These are phyloP conservation scores for Lanmaoa rubissima DNA, from an alignment of 768 basidiomycete genomes.

Conservation along the genomic window DNA sequence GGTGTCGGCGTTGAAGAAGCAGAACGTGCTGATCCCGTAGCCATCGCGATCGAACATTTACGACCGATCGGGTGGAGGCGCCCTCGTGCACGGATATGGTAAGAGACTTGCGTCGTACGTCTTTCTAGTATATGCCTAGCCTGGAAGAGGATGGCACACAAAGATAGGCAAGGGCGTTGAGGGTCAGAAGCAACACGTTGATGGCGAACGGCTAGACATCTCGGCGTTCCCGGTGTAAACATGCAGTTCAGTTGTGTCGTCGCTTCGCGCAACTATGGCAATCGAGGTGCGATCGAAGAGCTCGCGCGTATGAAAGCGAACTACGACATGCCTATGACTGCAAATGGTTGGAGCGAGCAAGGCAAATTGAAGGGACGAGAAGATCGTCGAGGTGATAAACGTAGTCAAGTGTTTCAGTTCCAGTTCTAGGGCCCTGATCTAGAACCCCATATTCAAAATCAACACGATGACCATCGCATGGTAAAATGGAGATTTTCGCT, in stretches of 20 bases:
- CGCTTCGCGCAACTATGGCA: background rate
- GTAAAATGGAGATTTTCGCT: background rate
- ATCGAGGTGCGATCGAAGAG: constrained; percentile 4
- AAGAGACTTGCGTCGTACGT: constrained; percentile 7
- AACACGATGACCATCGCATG: background rate
- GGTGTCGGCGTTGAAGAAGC: background rate
- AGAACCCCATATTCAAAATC: background rate
- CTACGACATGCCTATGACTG: background rate
- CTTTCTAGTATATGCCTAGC: background rate
- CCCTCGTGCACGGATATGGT: constrained; percentile 1
- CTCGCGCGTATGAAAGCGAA: background rate
- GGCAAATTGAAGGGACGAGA: background rate
- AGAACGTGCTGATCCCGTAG: constrained; percentile 12
- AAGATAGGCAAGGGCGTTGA: constrained; percentile 8
- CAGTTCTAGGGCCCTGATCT: background rate
- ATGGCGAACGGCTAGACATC: background rate
- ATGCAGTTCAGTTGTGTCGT: background rate
- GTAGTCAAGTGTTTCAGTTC: background rate
- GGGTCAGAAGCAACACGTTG: constrained; percentile 7
- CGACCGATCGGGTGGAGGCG: background rate
- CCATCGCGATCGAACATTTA: constrained; percentile 11
- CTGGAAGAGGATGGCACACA: background rate
- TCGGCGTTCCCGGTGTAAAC: background rate
- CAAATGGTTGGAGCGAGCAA: background rate
- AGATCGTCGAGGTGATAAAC: constrained; percentile 7